A percentile compares a stretch with the other conserved stretches of the same genome.
phyloP scores from a whole-genome alignment of 2,329 filamentous ascomycete species.

The Claviceps purpurea region DNA sequence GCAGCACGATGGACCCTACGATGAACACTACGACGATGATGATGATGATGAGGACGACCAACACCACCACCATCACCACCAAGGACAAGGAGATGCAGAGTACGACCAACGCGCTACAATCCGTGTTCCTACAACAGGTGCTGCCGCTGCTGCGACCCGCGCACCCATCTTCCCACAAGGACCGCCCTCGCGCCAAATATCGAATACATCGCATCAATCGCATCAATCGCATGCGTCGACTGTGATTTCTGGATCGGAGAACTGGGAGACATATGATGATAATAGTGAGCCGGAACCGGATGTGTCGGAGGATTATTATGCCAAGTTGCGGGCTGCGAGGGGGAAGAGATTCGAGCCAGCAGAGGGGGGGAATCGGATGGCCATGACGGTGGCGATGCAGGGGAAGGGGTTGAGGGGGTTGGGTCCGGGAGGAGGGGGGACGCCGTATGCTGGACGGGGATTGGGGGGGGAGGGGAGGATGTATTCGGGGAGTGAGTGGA shows the following conservation, averaged over 20 bases:
- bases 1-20: conserved; percentile 14
- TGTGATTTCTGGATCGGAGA: conserved; percentile 70
- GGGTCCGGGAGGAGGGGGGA: conserved; percentile 21
- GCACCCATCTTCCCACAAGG: conserved; percentile 23
- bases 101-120: too few species aligned
- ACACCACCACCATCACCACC: conserved; percentile 14
- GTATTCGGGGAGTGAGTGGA: conserved; percentile 53
- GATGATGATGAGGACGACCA: conserved; percentile 15
- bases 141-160: conserved; percentile 11
- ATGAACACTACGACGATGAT: conserved; percentile 21
- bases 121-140: neutral
- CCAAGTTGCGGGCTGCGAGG: conserved; percentile 57
- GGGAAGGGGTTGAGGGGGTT: conserved; percentile 42
- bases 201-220: conserved; percentile 23
- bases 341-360: conserved; percentile 48
- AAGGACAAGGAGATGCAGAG: conserved; percentile 11
- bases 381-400: conserved; percentile 23
- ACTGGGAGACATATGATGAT: conserved; percentile 96
- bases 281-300: conserved; percentile 65
- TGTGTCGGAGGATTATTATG: conserved; percentile 65
- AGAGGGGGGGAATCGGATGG: conserved; percentile 29
- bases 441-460: conserved; percentile 26
- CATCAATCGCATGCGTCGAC: conserved; percentile 55
- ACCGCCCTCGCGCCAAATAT: conserved; percentile 47
- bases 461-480: conserved; percentile 48